Evolutionary conservation across 2,329 filamentous ascomycete species (phyloP), one percentile per base, ranked within the genome.

Genomic region (Colletotrichum sp.): DNA sequence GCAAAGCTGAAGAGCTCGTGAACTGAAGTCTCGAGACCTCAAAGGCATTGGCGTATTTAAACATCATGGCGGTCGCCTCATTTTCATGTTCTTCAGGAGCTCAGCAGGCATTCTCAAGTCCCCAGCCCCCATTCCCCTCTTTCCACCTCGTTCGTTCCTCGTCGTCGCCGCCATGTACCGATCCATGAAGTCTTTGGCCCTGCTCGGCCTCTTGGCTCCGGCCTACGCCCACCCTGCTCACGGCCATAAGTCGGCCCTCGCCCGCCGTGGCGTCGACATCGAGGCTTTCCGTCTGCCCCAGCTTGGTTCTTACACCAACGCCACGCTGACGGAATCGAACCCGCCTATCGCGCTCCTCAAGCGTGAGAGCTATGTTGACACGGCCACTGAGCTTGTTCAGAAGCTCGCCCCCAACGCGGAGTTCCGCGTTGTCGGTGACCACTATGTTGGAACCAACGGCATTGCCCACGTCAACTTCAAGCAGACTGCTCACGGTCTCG

Each of bases 401-500:
- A 82, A 76, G 34, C 71, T 82, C 18, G 78, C 68, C 1, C 84
- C 84, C 8, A 78, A 78, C 30, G 80, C 80, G 49, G 80, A 80
- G n/a, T 90, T 90, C 80, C 87, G 89, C 49, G 77, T 88, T 5
- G 85, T 86, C 2, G 80, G 84, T 15, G 88, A 90, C 79, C 84
- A 87, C 78, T 90, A 90, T 76, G 84, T 89, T 32, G 85, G 88
- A 36, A 82, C 79, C 75, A 90, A 89, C 77, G 89, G 89, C 16
- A 84, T 91, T 74, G 85, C 85, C 5, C 89, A 91, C 78, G 88
- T 90, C 79, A 86, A 90, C 82, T 90, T 90, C 83, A 89, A 89
- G 83, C 89, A 91, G 82, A 90, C 88, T 0, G 84, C 83, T 44
- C 87, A 90, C 75, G 89, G 86, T 5, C 79, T 90, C 15, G 89